Conservation (phyloP, 352 stramenopile species). For the Albugo candida region DNA sequence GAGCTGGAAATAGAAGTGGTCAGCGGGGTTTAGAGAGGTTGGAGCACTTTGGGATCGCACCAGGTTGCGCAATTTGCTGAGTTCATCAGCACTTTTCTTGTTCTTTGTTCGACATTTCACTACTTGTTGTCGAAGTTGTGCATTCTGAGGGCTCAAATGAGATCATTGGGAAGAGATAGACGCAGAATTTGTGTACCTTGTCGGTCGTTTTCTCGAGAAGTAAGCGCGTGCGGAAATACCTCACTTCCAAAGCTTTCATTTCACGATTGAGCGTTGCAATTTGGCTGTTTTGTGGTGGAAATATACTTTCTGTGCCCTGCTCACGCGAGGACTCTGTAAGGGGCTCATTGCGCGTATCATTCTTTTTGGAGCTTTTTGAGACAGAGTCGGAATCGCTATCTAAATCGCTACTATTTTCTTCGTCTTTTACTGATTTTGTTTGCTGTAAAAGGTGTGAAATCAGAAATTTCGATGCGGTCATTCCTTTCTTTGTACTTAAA, state of each 20-base stretch:
- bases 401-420: too few relatives aligned
- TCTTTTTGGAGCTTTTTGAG: too few relatives aligned
- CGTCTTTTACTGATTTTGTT: too few relatives aligned
- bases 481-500: too few relatives aligned
- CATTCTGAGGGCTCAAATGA: conserved; percentile 14
- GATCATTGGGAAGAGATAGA: neutral
- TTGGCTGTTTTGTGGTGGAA: conserved; percentile 24
- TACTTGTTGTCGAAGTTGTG: conserved; percentile 32
- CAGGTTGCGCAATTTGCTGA: conserved; percentile 36
- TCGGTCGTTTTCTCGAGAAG: conserved; percentile 45
- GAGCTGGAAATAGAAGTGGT: conserved; percentile 16
- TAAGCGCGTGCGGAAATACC: conserved; percentile 58
- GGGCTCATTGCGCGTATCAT: too few relatives aligned
- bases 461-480: too few relatives aligned
- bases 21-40: neutral
- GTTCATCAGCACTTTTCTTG: conserved; percentile 35
- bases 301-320: conserved; percentile 14
- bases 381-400: too few relatives aligned
- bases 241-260: conserved; percentile 45
- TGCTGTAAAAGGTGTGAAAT: too few relatives aligned
- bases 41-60: conserved; percentile 5
- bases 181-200: conserved; percentile 16
- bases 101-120: conserved; percentile 14
- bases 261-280: conserved; percentile 44
- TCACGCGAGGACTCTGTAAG: neutral